Base-by-base conservation (phyloP, 257 asterid genomes). In the Solanum lycopersicoides region DNA sequence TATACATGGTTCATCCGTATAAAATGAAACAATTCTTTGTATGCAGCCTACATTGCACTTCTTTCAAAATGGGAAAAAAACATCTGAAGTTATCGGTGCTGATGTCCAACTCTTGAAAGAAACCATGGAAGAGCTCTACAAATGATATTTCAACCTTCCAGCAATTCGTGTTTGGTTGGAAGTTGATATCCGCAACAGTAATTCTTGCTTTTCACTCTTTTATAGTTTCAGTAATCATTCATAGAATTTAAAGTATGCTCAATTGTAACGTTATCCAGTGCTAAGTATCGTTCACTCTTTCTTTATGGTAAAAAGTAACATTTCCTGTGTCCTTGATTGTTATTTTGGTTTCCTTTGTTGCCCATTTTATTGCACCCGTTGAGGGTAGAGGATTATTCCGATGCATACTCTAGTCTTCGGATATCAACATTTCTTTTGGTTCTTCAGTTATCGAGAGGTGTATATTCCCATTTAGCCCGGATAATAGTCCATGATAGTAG, bases 21-120 rank as follows among this genome's bases (percentile, higher is more conserved):
- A 50, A 80, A 50, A 68, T 80, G 30, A 47, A 80, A 50, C 30
- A 9, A 80, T 80, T 50, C 69, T 50, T 50, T 32, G 66, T 69
- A 56, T 94, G 94, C 98, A 96, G 99, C 99, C 99, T 68, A 97
- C 99, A 3, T 86, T 97, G 53, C 98, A 92, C 92, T 95, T 97
- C 93, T 97, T 92, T 92, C 95, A 94, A 86, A 91, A 94, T 88
- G 99, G 99, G 80, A 92, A 95, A 86, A 94, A 92, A 88, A 95
- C 95, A 0, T 90, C 91, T 4, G 96, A 92, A 92, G 95, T 97
- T 44, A 82, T 96, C 12, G 99, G 99, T 69, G 98, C 98, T 30
- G 98, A 97, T 85, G 93, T 92, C 82, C 92, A 95, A 74, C 93
- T 88, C 83, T 85, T 97, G 94, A 96, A 89, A 82, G 96, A 94